phyloP scores from a whole-genome alignment of 164 flowering plant species.

The Vitis riparia region DNA sequence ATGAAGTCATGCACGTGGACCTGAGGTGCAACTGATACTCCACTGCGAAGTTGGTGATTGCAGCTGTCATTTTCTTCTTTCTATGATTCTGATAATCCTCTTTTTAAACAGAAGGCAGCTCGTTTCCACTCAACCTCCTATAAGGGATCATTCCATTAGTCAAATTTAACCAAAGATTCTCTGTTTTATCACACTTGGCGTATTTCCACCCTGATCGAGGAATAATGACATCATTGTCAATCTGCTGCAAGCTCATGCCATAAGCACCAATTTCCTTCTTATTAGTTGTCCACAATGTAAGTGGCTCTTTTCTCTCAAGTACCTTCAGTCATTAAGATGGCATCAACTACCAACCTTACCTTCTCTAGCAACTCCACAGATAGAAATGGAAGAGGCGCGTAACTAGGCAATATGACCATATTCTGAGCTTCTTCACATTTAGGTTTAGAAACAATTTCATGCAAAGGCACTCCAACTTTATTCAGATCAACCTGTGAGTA shows the following conservation, averaged over 20 bases:
- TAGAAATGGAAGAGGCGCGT: conserved; percentile 77
- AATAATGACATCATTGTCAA: conserved; percentile 66
- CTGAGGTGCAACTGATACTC: no score
- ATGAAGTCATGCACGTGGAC: no score
- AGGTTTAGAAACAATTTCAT: conserved; percentile 96
- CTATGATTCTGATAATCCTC: no score
- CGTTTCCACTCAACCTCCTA: conserved; percentile 40
- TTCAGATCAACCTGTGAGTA: conserved; percentile 90
- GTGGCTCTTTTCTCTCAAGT: conserved; percentile 82
- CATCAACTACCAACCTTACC: conserved; percentile 93
- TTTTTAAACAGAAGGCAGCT: no score
- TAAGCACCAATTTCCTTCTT: conserved; percentile 70
- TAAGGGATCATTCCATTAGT: conserved; percentile 96
- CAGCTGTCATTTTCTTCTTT: no score
- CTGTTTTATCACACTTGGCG: conserved; percentile 83
- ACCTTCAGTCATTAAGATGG: conserved; percentile 72
- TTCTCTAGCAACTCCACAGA: conserved; percentile 94
- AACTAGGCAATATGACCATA: conserved; percentile 78
- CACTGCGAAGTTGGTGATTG: no score
- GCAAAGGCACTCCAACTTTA: conserved; percentile 94
- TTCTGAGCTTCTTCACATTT: conserved; percentile 71
- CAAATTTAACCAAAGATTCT: conserved; percentile 92
- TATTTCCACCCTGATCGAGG: conserved; percentile 98
- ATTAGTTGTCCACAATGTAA: conserved; percentile 89
- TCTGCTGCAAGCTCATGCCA: conserved; percentile 71